Conservation (phyloP, 805 yeast species). For the Monosporozyma unispora region DNA sequence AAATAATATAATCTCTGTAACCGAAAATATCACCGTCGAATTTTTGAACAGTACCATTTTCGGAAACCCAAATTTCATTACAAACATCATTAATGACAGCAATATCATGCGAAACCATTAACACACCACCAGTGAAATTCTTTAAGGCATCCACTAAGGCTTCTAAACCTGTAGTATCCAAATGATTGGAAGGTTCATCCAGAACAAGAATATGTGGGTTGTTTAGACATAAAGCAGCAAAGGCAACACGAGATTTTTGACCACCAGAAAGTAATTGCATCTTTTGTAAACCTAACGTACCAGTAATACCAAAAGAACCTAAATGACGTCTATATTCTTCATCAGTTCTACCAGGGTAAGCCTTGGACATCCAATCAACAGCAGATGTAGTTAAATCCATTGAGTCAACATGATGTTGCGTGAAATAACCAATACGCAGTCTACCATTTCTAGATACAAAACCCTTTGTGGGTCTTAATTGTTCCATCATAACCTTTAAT, state of each 20-base stretch:
- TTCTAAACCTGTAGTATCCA: conserved; percentile 96
- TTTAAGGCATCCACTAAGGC: conserved; percentile 86
- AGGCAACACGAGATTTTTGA: conserved; percentile 96
- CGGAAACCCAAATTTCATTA: conserved; percentile 93
- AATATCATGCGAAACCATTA: conserved; percentile 98
- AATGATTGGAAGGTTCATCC: conserved; percentile 97
- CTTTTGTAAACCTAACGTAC: conserved; percentile 84
- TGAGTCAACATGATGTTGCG: conserved; percentile 97
- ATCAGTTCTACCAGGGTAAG: conserved; percentile 87
- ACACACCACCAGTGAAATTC: conserved; percentile 86
- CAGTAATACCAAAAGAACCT: conserved; percentile 96
- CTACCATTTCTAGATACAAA: conserved; percentile 72
- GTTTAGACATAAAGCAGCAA: conserved; percentile 84
- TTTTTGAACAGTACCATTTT: conserved; percentile 67
- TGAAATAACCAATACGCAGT: conserved; percentile 89
- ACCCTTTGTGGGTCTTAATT: conserved; percentile 66
- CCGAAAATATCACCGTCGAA: conserved; percentile 78
- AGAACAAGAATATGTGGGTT: conserved; percentile 86
- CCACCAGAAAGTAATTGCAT: conserved; percentile 92
- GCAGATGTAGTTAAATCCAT: conserved; percentile 84
- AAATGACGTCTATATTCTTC: conserved; percentile 95
- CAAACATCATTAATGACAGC: conserved; percentile 81
- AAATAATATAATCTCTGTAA: conserved; percentile 80
- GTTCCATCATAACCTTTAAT: conserved; percentile 77
- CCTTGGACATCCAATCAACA: conserved; percentile 85